Percentiles rank a stretch among this genome's conserved stretches.
Conservation (phyloP, 441 rosid genomes). For the Populus trichocarpa region DNA sequence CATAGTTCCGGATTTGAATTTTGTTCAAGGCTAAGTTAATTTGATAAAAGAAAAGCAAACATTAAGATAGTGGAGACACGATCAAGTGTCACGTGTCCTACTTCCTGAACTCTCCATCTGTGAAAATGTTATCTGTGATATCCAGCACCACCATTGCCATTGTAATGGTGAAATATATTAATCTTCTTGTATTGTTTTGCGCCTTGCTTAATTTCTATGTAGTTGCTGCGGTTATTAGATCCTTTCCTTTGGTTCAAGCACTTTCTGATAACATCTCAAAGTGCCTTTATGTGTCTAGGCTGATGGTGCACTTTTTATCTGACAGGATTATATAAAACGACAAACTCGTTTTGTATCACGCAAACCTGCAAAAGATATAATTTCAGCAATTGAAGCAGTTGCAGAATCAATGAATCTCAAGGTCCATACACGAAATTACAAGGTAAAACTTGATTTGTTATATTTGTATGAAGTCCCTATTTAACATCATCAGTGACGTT, state of each 20-base stretch:
- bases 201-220: background rate
- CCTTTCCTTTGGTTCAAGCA: background rate
- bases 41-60: background rate
- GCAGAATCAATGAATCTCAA: slow-evolving; percentile 61
- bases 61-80: background rate
- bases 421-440: slow-evolving; percentile 68
- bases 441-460: slow-evolving; percentile 37
- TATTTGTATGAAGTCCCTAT: background rate
- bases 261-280: slow-evolving; percentile 1
- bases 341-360: slow-evolving; percentile 93
- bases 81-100: background rate
- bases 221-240: background rate
- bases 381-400: slow-evolving; percentile 67
- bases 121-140: background rate
- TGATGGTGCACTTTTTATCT: slow-evolving; percentile 1
- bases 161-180: background rate
- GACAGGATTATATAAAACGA: slow-evolving; percentile 74
- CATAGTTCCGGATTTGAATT: background rate
- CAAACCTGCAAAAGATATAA: slow-evolving; percentile 57
- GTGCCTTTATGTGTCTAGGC: background rate
- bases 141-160: background rate
- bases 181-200: background rate
- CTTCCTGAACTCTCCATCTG: background rate
- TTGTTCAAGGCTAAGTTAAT: background rate
- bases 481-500: background rate